phyloP scores from a whole-genome alignment of 139 green algal genomes.

The Raphidocelis subcapitata region DNA sequence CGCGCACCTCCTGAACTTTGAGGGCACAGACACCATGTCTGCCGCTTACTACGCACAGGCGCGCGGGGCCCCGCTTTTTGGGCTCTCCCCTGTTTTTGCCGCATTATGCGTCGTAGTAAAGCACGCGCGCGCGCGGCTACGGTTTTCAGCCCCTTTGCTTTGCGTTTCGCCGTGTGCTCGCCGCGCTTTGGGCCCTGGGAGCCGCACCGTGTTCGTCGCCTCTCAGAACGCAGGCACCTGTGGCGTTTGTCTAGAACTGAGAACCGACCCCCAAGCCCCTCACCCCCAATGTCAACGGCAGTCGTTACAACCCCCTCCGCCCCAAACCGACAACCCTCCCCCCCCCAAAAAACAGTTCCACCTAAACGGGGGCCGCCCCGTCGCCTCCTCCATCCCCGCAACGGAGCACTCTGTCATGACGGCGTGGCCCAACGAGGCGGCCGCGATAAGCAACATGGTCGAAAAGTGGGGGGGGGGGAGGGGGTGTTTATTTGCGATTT shows the following conservation, averaged over 20 bases:
- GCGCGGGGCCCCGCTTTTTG: not conserved
- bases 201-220: no score
- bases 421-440: conserved; percentile 75
- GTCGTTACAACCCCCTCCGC: not conserved
- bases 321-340: not conserved
- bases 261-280: no score
- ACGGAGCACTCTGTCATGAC: conserved; percentile 95
- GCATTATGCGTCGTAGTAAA: not conserved
- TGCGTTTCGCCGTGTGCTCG: no score
- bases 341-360: conserved; percentile 60
- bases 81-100: not conserved
- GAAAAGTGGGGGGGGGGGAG: conserved; percentile 61
- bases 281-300: no score
- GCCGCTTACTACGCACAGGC: conserved; percentile 87
- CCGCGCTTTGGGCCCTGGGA: no score
- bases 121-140: no score
- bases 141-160: not conserved
- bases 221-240: no score
- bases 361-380: conserved; percentile 78
- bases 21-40: conserved; percentile 83
- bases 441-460: conserved; percentile 90
- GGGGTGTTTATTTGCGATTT: no score
- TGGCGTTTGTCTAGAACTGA: no score
- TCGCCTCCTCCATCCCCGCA: conserved; percentile 79
- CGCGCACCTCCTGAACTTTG: conserved; percentile 90